Evolutionary conservation across 2,329 filamentous ascomycete species (phyloP).

Genomic region (Claviceps fusiformis): DNA sequence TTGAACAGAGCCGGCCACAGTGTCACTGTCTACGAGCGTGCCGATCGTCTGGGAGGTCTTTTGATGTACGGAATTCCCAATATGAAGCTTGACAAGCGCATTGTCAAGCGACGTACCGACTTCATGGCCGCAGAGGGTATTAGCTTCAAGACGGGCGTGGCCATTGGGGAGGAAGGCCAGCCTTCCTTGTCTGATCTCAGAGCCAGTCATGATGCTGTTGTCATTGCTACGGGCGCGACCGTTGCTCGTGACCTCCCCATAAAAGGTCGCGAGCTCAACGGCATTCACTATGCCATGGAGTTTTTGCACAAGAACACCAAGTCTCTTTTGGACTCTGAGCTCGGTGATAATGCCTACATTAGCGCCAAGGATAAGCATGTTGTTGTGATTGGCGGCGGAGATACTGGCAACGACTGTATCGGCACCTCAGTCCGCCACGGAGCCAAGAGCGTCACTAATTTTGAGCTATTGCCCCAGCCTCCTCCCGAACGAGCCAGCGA

Average conservation of each 20-base stretch:
- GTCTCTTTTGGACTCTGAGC: slow-evolving; percentile 82
- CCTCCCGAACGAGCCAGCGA: slow-evolving; percentile 79
- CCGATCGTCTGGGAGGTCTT: slow-evolving; percentile 79
- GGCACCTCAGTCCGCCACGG: slow-evolving; percentile 92
- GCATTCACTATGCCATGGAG: slow-evolving; percentile 94
- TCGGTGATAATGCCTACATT: slow-evolving; percentile 75
- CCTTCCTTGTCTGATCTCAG: slow-evolving; percentile 57
- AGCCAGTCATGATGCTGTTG: slow-evolving; percentile 63
- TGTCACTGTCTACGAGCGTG: slow-evolving; percentile 85
- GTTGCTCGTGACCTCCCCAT: slow-evolving; percentile 88
- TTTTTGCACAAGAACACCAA: slow-evolving; percentile 97
- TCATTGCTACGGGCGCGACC: slow-evolving; percentile 85
- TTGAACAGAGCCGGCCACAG: slow-evolving; percentile 83
- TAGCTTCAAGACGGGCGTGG: slow-evolving; percentile 63
- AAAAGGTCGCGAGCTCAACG: slow-evolving; percentile 73
- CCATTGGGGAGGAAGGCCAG: slow-evolving; percentile 59
- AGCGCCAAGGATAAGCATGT: slow-evolving; percentile 93
- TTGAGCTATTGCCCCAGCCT: slow-evolving; percentile 87
- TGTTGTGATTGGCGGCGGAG: slow-evolving; percentile 91
- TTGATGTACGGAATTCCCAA: slow-evolving; percentile 98
- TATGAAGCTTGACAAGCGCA: slow-evolving; percentile 98
- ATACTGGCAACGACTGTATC: slow-evolving; percentile 96
- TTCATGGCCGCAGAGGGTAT: slow-evolving; percentile 88
- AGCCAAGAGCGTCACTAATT: slow-evolving; percentile 92
- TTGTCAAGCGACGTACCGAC: slow-evolving; percentile 89